Percentiles rank a stretch among this genome's conserved stretches.
Evolutionary conservation across 1,284 basidiomycete genomes (phyloP).

Genomic region (Puccinia novopanici): DNA sequence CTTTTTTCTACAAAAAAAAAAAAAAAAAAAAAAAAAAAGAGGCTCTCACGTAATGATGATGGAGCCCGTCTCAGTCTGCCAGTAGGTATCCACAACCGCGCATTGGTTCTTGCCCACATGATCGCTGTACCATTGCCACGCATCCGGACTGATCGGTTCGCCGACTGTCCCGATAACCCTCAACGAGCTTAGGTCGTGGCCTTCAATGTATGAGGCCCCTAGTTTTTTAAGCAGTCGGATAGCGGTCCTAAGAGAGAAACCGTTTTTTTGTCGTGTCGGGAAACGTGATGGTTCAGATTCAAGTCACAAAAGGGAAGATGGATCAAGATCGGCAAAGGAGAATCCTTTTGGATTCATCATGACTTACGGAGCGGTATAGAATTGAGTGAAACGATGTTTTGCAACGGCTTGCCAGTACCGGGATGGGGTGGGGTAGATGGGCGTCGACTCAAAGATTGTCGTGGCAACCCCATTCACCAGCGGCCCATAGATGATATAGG

Average conservation of each 20-base stretch:
- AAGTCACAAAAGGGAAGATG: background rate
- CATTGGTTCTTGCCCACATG: conserved; percentile 85
- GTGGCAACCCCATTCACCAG: conserved; percentile 83
- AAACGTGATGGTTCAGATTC: background rate
- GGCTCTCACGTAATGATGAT: conserved; percentile 74
- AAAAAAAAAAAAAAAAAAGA: no score
- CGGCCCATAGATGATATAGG: conserved; percentile 96
- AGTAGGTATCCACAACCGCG: conserved; percentile 78
- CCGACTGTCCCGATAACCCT: conserved; percentile 90
- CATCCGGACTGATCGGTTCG: conserved; percentile 98
- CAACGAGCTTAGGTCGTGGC: conserved; percentile 78
- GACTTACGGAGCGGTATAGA: conserved; percentile 56
- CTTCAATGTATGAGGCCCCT: conserved; percentile 81
- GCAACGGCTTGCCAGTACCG: conserved; percentile 97
- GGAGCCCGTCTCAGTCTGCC: conserved; percentile 96
- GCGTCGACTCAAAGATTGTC: conserved; percentile 93
- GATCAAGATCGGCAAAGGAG: background rate
- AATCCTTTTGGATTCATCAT: conserved; percentile 87
- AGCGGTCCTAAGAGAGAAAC: conserved; percentile 61
- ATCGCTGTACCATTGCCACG: conserved; percentile 98
- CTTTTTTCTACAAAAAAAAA: background rate
- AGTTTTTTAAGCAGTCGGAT: conserved; percentile 88
- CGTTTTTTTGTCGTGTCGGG: conserved; percentile 6
- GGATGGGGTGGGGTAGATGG: conserved; percentile 91
- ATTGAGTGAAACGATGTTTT: conserved; percentile 80